Base-by-base conservation (phyloP, 1,284 basidiomycete genomes). In the Heterobasidion irregulare region DNA sequence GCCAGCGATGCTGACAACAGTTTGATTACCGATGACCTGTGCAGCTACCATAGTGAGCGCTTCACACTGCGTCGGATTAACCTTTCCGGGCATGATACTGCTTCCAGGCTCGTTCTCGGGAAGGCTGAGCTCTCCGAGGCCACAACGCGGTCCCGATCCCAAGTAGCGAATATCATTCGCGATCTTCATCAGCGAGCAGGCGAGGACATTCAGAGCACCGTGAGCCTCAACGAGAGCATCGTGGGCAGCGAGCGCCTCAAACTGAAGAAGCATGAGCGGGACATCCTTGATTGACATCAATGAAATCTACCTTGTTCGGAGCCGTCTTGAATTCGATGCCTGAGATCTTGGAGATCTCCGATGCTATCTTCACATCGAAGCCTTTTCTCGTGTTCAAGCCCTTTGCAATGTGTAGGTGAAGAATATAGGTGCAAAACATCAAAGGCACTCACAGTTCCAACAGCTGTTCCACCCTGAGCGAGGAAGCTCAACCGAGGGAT, bases 51-150 rank as follows among this genome's bases (percentile, higher is more conserved):
- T 99, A 26, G 97, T 99, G 58, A 97, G 73, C 10, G 97, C 97
- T 76, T 99, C 97, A 65, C 97, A 99, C 72, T 99, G 97, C 5
- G 97, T 99, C 15, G 97, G 97, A 76, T 99, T 99, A 57, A 99
- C 97, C 75, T 99, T 99, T 61, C 97, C 97, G 18, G 97, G 97
- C 97, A 99, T 99, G 76, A 99, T 99, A 59, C 94, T 97, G 67
- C 93, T 97, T 57, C 97, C 97, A 47, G 97, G 97, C 74, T 99
- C 97, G 72, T 99, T 99, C 76, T 99, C 97, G 18, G 97, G 97
- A 57, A 99, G 75, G 65, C 81, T 84, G 52, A 99, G 77, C 75
- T 99, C 97, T 38, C 97, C 97, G 50, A 99, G 80, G 59, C 97
- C 97, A 67, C 97, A 99, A 53, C 97, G 89, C 60, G 97, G 97